Percentiles rank a stretch among this genome's conserved stretches.
Conservation (phyloP, 129 eudicot genomes). For the Flaveria bidentis region DNA sequence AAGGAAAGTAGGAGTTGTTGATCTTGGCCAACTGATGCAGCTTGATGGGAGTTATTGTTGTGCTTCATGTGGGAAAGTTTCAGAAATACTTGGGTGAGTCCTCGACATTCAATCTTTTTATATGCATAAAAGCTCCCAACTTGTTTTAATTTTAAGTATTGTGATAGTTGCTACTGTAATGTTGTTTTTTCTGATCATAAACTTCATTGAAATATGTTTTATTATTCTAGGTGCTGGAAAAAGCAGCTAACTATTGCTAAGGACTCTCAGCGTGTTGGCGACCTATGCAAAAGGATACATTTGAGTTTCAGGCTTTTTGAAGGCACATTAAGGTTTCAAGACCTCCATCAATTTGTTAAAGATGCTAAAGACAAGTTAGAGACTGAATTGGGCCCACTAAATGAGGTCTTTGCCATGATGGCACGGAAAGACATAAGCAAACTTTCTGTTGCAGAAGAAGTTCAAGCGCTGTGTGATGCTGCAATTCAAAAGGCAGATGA, state of each 20-base stretch:
- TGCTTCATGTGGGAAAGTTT: constrained; percentile 86
- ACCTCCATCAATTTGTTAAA: constrained; percentile 57
- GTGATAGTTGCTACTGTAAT: not conserved
- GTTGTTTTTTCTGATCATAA: not conserved
- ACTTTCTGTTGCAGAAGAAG: constrained; percentile 74
- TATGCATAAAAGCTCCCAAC: not conserved
- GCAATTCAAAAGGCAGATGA: constrained; percentile 81
- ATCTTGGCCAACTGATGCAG: constrained; percentile 70
- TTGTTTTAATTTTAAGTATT: not conserved
- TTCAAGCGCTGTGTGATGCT: constrained; percentile 65
- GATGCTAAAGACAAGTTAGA: constrained; percentile 72
- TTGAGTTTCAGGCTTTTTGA: constrained; percentile 69
- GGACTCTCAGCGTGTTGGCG: constrained; percentile 72
- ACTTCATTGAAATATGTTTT: constrained; percentile 1
- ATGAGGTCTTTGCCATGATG: constrained; percentile 66
- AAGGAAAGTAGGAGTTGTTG: constrained; percentile 74
- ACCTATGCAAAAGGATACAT: constrained; percentile 66
- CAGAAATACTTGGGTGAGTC: constrained; percentile 81
- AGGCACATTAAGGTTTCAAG: constrained; percentile 76
- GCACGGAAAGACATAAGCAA: constrained; percentile 73
- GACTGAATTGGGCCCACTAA: constrained; percentile 71
- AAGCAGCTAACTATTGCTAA: constrained; percentile 72
- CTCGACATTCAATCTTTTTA: not conserved
- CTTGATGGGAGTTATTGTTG: constrained; percentile 94
- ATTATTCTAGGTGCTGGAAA: constrained; percentile 69